Evolutionary conservation across 345 rosid genomes (phyloP), one percentile per base, ranked within the genome.

Genomic region (Hirschfeldia incana): DNA sequence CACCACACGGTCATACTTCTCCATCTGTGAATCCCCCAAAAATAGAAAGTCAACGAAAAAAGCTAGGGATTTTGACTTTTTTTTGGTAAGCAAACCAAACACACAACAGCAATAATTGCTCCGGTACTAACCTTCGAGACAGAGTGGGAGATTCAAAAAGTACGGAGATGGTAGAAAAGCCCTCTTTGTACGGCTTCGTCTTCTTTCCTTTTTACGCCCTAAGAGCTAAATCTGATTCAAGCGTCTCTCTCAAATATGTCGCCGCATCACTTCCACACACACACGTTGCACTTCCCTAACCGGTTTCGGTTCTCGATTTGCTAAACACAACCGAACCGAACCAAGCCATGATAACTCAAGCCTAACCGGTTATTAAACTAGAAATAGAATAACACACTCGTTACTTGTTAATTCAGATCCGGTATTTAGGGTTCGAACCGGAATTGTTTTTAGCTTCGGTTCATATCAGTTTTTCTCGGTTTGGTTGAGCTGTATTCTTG

Each of bases 1-100:
- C 90, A 86, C 86, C 76, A 91, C 94, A 39, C 91, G 87, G 72
- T 89, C 89, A 83, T 91, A 91, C 80, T 85, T 86, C 74, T 91
- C 94, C 97, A 91, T 91, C 89, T 84, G 2, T 10, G 30, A 33
- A 2, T 37, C 34, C 70, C 46, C 72, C 67, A 6, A 65, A 60
- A 63, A 27, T 16, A 16, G 53, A 34, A 76, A 76, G 62, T 70
- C 69, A 68, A 10, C 13, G 62, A 75, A 30, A 30, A 53, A 32
- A 69, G 5, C 62, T 81, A 60, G 66, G 81, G 81, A 60, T 76
- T 72, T 27, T 37, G 67, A 70, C 26, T 61, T n/a, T 26, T 59
- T 4, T 1, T 6, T 42, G 5, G 57, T 0, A 49, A 13, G 5
- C 58, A 33, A 62, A 46, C 55, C 74, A 32, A 61, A 46, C 15